These are phyloP conservation scores for Nyssa sinensis DNA, from an alignment of 148 eudicot genomes.

Conservation along the genomic window DNA sequence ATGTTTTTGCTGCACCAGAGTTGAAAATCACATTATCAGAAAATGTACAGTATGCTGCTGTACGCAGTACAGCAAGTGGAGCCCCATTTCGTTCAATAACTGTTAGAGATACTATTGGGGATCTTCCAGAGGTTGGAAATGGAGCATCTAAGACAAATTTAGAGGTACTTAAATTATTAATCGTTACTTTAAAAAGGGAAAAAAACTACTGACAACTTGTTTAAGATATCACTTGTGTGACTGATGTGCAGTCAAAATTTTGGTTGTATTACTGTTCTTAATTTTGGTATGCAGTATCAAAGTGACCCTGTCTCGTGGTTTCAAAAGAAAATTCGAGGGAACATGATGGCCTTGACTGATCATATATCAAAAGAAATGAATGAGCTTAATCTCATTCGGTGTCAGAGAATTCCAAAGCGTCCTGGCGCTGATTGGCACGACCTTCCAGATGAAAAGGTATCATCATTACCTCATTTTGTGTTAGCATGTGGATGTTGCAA, in stretches of 20 bases:
- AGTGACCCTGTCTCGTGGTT: slow-evolving; percentile 81
- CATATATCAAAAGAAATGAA: slow-evolving; percentile 92
- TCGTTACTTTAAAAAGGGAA: background rate
- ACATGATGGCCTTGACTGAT: slow-evolving; percentile 52
- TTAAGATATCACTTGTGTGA: background rate
- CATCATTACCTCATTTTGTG: background rate
- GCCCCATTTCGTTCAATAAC: slow-evolving; percentile 94
- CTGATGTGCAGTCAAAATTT: background rate
- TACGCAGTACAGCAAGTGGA: slow-evolving; percentile 74
- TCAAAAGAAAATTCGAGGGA: slow-evolving; percentile 82
- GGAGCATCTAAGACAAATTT: slow-evolving; percentile 64
- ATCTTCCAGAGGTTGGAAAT: slow-evolving; percentile 81
- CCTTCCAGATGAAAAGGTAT: slow-evolving; percentile 96
- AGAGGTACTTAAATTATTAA: slow-evolving; percentile 47
- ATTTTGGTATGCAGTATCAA: slow-evolving; percentile 54
- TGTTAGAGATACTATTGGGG: slow-evolving; percentile 97
- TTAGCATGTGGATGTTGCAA: background rate
- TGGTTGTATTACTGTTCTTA: slow-evolving; percentile 1
- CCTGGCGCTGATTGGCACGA: slow-evolving; percentile 98
- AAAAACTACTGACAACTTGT: background rate
- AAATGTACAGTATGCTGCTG: slow-evolving; percentile 75
- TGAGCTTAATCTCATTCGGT: slow-evolving; percentile 84
- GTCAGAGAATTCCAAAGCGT: slow-evolving; percentile 80
- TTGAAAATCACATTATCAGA: slow-evolving; percentile 51
- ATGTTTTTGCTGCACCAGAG: slow-evolving; percentile 91